These are phyloP conservation scores for Pinus albicaulis DNA, from an alignment of 75 land plant species.

Conservation along the genomic window DNA sequence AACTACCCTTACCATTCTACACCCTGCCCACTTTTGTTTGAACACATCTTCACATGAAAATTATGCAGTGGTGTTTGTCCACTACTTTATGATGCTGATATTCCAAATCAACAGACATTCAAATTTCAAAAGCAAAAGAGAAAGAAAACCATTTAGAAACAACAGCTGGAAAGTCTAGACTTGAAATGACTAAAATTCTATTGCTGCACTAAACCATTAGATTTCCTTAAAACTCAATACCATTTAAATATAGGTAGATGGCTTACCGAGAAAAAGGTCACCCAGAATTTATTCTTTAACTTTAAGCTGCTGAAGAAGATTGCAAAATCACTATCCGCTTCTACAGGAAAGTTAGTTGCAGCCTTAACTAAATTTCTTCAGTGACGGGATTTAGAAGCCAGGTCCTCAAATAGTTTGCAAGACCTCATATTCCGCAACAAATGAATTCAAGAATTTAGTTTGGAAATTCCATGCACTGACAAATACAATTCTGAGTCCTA, in stretches of 20 bases:
- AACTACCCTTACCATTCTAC: not conserved
- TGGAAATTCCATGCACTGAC: conserved; percentile 2
- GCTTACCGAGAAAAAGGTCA: not conserved
- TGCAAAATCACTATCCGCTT: not conserved
- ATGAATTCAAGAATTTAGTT: not conserved
- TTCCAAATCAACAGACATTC: not conserved
- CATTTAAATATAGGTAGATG: not conserved
- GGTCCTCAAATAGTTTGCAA: not conserved
- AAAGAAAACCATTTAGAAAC: not conserved
- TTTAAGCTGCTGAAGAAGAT: not conserved
- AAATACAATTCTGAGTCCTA: conserved; percentile 6
- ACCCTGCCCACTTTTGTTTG: not conserved
- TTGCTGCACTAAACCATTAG: not conserved
- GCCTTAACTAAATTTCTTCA: conserved; percentile 2
- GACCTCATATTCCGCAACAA: not conserved
- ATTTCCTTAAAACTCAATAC: not conserved
- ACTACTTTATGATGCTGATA: not conserved
- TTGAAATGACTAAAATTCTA: not conserved
- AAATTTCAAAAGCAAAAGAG: not conserved
- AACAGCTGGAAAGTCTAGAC: not conserved
- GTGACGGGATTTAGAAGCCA: not conserved
- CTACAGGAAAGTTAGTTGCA: not conserved
- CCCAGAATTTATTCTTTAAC: not conserved
- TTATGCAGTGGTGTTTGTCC: not conserved
- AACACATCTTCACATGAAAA: not conserved